Percentiles rank a stretch among this genome's conserved stretches.
Evolutionary conservation across 2,329 filamentous ascomycete species (phyloP).

Genomic region (Xylariaceae sp.): DNA sequence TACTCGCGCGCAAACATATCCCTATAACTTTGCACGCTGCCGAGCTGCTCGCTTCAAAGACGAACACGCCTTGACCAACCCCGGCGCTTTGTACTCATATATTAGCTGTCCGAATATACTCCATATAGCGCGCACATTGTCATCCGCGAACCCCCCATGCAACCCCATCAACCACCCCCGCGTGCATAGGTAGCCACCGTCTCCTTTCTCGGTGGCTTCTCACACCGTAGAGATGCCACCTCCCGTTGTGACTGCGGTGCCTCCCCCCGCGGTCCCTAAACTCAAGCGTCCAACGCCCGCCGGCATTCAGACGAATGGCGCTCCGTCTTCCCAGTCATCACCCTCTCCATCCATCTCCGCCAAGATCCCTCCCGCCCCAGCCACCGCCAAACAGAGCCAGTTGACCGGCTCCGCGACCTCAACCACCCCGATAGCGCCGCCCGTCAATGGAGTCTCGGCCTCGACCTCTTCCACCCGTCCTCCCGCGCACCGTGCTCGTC

Average conservation of each 20-base stretch:
- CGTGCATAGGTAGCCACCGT: not conserved
- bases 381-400: conserved; percentile 43
- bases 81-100: too few species aligned
- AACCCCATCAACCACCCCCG: too few species aligned
- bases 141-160: too few species aligned
- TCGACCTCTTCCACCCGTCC: conserved; percentile 43
- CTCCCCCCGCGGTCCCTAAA: conserved; percentile 45
- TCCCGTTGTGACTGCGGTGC: conserved; percentile 44
- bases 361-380: conserved; percentile 49
- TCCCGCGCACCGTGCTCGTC: conserved; percentile 53
- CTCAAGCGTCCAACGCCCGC: conserved; percentile 67
- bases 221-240: conserved; percentile 48
- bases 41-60: too few species aligned
- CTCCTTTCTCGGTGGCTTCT: not conserved
- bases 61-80: too few species aligned
- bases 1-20: too few species aligned
- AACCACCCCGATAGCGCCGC: conserved; percentile 30
- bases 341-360: conserved; percentile 57
- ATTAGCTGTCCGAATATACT: too few species aligned
- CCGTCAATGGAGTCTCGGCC: conserved; percentile 28
- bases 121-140: too few species aligned
- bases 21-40: too few species aligned
- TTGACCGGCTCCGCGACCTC: conserved; percentile 42
- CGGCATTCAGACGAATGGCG: conserved; percentile 65
- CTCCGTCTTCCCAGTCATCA: conserved; percentile 56